phyloP scores from a whole-genome alignment of 108 stramenopile species.

The Parietichytrium sp. region DNA sequence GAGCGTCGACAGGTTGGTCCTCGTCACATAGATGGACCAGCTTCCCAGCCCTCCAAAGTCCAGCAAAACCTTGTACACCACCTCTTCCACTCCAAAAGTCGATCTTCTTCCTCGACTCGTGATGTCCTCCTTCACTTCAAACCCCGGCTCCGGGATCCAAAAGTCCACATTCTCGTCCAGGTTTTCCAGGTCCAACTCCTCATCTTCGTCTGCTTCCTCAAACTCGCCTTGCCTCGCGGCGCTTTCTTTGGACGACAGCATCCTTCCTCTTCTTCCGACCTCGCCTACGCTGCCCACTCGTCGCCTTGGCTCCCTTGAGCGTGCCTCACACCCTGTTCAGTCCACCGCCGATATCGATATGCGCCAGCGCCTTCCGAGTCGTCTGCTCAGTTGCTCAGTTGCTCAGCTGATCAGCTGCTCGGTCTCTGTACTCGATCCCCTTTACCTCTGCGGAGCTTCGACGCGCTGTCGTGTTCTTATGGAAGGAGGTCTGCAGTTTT shows the following conservation, averaged over 20 bases:
- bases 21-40: conserved; percentile 7
- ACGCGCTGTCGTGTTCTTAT: too few relatives aligned
- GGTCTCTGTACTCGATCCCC: too few relatives aligned
- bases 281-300: conserved; percentile 9
- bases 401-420: too few relatives aligned
- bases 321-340: too few relatives aligned
- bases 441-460: too few relatives aligned
- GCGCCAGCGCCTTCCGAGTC: too few relatives aligned
- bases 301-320: conserved; percentile 19
- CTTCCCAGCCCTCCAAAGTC: conserved; percentile 11
- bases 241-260: neutral
- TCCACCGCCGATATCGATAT: too few relatives aligned
- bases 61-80: conserved; percentile 29
- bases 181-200: neutral
- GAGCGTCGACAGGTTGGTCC: neutral
- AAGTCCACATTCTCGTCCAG: too few relatives aligned
- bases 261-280: neutral
- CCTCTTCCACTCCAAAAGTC: neutral
- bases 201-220: neutral
- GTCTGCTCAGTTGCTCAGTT: too few relatives aligned
- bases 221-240: too few relatives aligned
- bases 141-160: conserved; percentile 2
- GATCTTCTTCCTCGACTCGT: neutral
- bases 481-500: too few relatives aligned
- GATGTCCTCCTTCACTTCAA: neutral